Evolutionary conservation across 163 green algal species (phyloP).

Genomic region (Scenedesmus sp.): DNA sequence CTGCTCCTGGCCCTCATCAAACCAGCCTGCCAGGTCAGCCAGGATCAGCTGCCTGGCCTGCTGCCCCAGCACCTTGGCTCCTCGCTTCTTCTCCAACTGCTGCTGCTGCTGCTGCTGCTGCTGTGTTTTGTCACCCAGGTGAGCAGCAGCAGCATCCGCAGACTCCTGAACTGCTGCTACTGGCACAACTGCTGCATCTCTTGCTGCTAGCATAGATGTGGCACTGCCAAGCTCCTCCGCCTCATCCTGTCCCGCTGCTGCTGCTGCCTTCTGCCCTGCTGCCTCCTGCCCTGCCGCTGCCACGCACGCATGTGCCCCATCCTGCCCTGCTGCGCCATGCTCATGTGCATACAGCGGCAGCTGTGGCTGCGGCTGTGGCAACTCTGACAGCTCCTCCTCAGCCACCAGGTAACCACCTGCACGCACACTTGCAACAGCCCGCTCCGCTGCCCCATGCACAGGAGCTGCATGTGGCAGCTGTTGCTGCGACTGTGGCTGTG

Average conservation of each 20-base stretch:
- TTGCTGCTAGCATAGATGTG: too few relatives aligned
- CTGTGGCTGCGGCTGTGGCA: not conserved
- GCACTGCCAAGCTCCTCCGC: too few relatives aligned
- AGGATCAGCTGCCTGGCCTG: not conserved
- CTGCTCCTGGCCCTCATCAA: not conserved
- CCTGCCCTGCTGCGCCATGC: not conserved
- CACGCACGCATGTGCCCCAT: not conserved
- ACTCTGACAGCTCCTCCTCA: not conserved
- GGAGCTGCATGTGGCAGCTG: not conserved
- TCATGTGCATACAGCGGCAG: too few relatives aligned
- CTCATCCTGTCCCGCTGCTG: not conserved
- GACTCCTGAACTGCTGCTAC: not conserved
- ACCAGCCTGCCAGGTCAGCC: not conserved
- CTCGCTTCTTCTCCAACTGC: not conserved
- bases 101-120: not conserved
- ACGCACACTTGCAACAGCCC: not conserved
- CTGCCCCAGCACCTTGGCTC: not conserved
- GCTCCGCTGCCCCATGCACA: not conserved
- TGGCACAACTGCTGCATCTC: too few relatives aligned
- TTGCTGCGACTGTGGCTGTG: not conserved
- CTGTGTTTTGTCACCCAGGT: not conserved
- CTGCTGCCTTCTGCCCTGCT: not conserved
- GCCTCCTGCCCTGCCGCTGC: not conserved
- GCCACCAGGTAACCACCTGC: not conserved
- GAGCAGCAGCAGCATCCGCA: not conserved